A percentile compares a stretch with the other conserved stretches of the same genome.
These are phyloP conservation scores for Plantago elongata DNA, from an alignment of 257 asterid species.

Conservation along the genomic window DNA sequence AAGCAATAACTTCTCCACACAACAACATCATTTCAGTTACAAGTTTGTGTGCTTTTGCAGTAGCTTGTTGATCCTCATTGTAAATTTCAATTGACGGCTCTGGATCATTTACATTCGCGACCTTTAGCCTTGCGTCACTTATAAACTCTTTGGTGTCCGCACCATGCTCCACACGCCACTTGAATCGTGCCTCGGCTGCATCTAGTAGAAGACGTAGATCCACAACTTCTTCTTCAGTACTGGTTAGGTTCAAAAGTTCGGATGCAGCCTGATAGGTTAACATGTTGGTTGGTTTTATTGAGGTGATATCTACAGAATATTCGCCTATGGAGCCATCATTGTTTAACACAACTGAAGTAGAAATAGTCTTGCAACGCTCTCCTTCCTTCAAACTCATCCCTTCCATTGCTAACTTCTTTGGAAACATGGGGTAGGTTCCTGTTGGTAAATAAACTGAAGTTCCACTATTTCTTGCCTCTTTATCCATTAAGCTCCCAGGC, in stretches of 20 bases:
- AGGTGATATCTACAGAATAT: constrained; percentile 74
- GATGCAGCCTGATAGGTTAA: constrained; percentile 93
- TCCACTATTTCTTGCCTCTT: constrained; percentile 92
- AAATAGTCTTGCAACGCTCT: constrained; percentile 61
- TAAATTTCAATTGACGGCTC: constrained; percentile 83
- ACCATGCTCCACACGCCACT: constrained; percentile 88
- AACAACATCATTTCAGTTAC: constrained; percentile 98
- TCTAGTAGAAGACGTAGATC: constrained; percentile 81
- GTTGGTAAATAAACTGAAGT: constrained; percentile 88
- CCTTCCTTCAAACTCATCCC: constrained; percentile 98
- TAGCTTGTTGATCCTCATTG: constrained; percentile 86
- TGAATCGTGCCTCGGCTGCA: constrained; percentile 74
- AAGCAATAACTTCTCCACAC: constrained; percentile 95
- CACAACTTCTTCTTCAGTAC: constrained; percentile 58
- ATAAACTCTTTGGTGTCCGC: constrained; percentile 66
- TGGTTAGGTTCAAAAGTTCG: constrained; percentile 85
- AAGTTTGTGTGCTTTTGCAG: constrained; percentile 66
- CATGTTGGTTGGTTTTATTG: constrained; percentile 93
- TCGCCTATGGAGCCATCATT: constrained; percentile 96
- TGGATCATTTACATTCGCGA: constrained; percentile 77
- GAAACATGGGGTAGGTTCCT: constrained; percentile 95
- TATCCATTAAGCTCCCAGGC: constrained; percentile 84
- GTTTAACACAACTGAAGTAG: constrained; percentile 77
- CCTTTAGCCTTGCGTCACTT: constrained; percentile 72
- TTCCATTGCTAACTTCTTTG: constrained; percentile 91